These are phyloP conservation scores for Coccinonectria pachysandricola DNA, from an alignment of 2,329 filamentous ascomycete genomes.

Conservation along the genomic window DNA sequence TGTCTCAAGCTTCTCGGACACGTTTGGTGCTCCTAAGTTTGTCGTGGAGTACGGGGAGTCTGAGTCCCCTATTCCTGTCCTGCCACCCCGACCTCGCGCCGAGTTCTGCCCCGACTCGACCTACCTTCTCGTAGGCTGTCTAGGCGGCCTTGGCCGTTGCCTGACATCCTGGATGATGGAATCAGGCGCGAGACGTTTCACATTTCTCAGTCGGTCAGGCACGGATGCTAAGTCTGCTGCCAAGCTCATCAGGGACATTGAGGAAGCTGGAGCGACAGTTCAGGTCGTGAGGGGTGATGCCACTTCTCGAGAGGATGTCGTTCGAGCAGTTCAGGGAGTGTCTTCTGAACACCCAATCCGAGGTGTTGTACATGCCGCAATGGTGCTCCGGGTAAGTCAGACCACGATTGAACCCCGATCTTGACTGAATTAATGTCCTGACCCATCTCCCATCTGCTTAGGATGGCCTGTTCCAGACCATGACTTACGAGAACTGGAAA, in stretches of 20 bases:
- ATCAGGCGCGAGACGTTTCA: constrained; percentile 16
- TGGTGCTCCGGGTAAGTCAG: constrained; percentile 7
- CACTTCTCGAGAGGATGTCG: not conserved
- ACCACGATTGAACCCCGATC: constrained; percentile 13
- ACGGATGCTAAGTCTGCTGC: constrained; percentile 8
- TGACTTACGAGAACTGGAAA: constrained; percentile 13
- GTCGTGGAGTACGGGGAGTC: too few relatives aligned
- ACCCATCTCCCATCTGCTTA: constrained; percentile 17
- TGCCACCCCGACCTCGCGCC: too few relatives aligned
- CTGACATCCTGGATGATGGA: constrained; percentile 7
- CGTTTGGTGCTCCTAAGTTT: too few relatives aligned
- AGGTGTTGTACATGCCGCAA: constrained; percentile 14
- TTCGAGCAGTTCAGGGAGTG: constrained; percentile 1
- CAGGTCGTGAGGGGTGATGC: constrained; percentile 3
- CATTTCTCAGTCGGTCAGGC: constrained; percentile 18
- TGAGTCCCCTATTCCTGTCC: too few relatives aligned
- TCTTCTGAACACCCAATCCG: constrained; percentile 8
- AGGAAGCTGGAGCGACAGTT: constrained; percentile 1
- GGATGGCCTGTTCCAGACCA: constrained; percentile 20
- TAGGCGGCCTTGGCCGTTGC: constrained; percentile 7
- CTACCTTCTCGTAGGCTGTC: constrained; percentile 9
- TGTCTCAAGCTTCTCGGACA: too few relatives aligned
- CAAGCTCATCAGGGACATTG: constrained; percentile 7
- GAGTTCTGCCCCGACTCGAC: not conserved
- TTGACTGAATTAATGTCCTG: constrained; percentile 1